Conservation (phyloP, 2,329 filamentous ascomycete species). For the Alternaria sp. region DNA sequence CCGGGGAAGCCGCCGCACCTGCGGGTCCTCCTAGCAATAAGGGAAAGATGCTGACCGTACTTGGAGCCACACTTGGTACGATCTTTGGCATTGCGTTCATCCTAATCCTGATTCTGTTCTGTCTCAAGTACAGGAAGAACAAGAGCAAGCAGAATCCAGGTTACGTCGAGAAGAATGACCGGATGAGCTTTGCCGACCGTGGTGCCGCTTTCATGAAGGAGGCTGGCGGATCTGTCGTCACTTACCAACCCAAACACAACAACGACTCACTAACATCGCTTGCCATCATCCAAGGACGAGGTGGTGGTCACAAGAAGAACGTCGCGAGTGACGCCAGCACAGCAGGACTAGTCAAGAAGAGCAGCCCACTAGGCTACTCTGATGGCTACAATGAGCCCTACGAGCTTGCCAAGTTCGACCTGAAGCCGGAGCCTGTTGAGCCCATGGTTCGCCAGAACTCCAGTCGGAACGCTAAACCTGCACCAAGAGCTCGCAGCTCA, state of each 20-base stretch:
- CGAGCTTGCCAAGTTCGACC: slow-evolving; percentile 57
- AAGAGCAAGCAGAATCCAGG: slow-evolving; percentile 65
- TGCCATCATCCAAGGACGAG: slow-evolving; percentile 64
- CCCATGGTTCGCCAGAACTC: slow-evolving; percentile 50
- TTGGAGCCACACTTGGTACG: slow-evolving; percentile 85
- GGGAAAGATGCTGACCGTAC: slow-evolving; percentile 66
- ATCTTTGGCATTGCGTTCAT: slow-evolving; percentile 77
- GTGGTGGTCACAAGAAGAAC: slow-evolving; percentile 59
- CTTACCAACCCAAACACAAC: slow-evolving; percentile 41
- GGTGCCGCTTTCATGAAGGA: slow-evolving; percentile 64
- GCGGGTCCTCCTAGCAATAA: slow-evolving; percentile 49
- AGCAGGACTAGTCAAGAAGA: slow-evolving; percentile 68
- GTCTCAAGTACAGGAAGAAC: slow-evolving; percentile 69
- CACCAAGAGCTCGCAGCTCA: slow-evolving; percentile 63
- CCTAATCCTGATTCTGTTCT: slow-evolving; percentile 75
- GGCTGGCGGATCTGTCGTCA: slow-evolving; percentile 55
- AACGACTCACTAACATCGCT: slow-evolving; percentile 55
- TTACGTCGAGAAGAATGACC: slow-evolving; percentile 51
- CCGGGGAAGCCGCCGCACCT: slow-evolving; percentile 46
- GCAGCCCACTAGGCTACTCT: slow-evolving; percentile 51
- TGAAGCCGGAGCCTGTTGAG: slow-evolving; percentile 47
- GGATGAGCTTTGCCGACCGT: slow-evolving; percentile 61
- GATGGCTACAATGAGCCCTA: slow-evolving; percentile 51
- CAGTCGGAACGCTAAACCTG: slow-evolving; percentile 35
- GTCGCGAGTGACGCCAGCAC: slow-evolving; percentile 68